Conservation (phyloP, 306 rosid species). For the Coriaria nepalensis region DNA sequence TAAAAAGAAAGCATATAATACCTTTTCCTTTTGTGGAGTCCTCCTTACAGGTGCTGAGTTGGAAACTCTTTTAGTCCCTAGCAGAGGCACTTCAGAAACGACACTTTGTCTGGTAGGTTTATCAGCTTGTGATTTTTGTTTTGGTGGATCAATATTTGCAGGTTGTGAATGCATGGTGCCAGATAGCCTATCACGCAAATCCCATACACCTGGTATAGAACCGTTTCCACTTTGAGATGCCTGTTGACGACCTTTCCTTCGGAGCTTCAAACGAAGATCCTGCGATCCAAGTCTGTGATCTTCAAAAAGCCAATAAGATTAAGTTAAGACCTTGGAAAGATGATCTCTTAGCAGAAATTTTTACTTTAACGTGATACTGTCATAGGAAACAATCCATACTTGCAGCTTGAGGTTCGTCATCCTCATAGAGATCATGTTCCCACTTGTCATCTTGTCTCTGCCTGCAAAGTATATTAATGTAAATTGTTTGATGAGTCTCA, state of each 20-base stretch:
- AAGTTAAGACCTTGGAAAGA: constrained; percentile 36
- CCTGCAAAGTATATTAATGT: constrained; percentile 35
- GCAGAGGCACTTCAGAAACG: constrained; percentile 30
- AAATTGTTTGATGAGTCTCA: background rate
- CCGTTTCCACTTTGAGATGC: constrained; percentile 50
- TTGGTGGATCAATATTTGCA: constrained; percentile 46
- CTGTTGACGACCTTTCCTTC: constrained; percentile 59
- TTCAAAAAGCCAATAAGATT: constrained; percentile 47
- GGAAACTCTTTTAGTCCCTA: constrained; percentile 31
- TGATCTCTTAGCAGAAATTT: constrained; percentile 19
- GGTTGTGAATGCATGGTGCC: constrained; percentile 66
- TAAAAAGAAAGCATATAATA: background rate
- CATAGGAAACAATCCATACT: constrained; percentile 46
- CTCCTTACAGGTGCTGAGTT: constrained; percentile 42
- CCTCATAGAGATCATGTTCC: constrained; percentile 93
- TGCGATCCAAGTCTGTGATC: constrained; percentile 53
- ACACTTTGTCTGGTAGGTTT: constrained; percentile 40
- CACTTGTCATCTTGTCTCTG: constrained; percentile 91
- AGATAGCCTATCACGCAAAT: constrained; percentile 81
- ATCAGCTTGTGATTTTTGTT: constrained; percentile 33
- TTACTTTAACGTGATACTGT: constrained; percentile 21
- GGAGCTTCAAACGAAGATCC: constrained; percentile 96
- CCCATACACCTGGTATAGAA: constrained; percentile 46
- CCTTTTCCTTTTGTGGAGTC: constrained; percentile 52
- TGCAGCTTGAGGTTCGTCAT: constrained; percentile 37